Evolutionary conservation across 1,139 yeast genomes (phyloP), one percentile per base, ranked within the genome.

Genomic region (Geotrichum cucujoidarum): DNA sequence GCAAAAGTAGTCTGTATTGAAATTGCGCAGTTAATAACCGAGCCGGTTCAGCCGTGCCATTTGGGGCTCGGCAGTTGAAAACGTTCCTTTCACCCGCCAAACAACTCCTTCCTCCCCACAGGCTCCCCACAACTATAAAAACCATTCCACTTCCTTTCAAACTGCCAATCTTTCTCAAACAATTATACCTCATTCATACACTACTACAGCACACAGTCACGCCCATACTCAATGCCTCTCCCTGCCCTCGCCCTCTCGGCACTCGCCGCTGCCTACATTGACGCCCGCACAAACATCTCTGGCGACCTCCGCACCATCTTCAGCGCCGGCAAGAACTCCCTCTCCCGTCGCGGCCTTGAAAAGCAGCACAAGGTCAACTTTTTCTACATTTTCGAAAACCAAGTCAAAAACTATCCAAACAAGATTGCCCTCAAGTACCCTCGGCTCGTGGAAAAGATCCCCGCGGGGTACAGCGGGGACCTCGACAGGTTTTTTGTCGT

Each of bases 331-430:
- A 44, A 56, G 27, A 47, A 63, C 18, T 59, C 56, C 2, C n/a
- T 60, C 14, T 38, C 45, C 13, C 56, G 11, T 27, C 50, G 14
- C 53, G 14, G 10, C 1, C 20, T 30, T 13, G 42, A 30, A 10
- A n/a, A 14, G n/a, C 7, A 36, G 16, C 29, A 33, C 8, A 40
- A 32, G 53, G 79, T 81, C 47, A 81, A 81, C 59, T 78, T 73
- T 59, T 84, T 90, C 88, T 81, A 83, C 61, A 57, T 68, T 24
- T 80, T 84, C 57, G 89, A 81, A 57, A 60, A 68, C 35, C 65
- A 76, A 7, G 88, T 72, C 2, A 53, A 60, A 31, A 66, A 68
- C 51, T 61, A 75, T 56, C 82, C 87, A n/a, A 64, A 78, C 53
- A 70, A 71, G 41, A 59, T 65, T 20, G 89, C 88, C 1, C 66